Evolutionary conservation across 371 early-diverging fungal species (phyloP).

Genomic region (Fennellomyces sp.): DNA sequence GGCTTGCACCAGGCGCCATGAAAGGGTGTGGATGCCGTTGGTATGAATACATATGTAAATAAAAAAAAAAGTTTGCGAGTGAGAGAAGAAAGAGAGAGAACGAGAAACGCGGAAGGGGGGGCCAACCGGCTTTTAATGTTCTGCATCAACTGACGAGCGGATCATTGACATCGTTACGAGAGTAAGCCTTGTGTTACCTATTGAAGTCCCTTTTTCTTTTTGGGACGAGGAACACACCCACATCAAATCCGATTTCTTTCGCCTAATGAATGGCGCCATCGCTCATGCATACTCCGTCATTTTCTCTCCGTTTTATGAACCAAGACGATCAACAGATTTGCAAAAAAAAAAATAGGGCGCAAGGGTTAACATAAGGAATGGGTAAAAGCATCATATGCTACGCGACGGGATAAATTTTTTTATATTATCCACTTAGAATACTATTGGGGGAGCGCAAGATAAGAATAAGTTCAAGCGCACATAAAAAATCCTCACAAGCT

Average conservation of each 20-base stretch:
- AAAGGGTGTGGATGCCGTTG: constrained; percentile 2
- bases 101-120: neutral
- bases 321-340: neutral
- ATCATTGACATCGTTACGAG: constrained; percentile 5
- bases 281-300: neutral
- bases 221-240: neutral
- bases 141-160: constrained; percentile 13
- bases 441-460: neutral
- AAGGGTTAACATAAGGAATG: neutral
- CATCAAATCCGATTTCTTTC: neutral
- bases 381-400: neutral
- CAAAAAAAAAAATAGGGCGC: neutral
- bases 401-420: neutral
- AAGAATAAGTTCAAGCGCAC: neutral
- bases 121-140: constrained; percentile 8
- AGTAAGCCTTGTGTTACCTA: neutral
- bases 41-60: neutral
- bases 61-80: neutral
- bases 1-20: neutral
- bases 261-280: neutral
- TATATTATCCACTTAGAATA: neutral
- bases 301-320: neutral
- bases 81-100: constrained; percentile 1
- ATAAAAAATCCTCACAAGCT: too few species aligned
- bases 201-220: neutral